Conservation (phyloP, 129 eudicot species). For the Oenanthe sinensis region DNA sequence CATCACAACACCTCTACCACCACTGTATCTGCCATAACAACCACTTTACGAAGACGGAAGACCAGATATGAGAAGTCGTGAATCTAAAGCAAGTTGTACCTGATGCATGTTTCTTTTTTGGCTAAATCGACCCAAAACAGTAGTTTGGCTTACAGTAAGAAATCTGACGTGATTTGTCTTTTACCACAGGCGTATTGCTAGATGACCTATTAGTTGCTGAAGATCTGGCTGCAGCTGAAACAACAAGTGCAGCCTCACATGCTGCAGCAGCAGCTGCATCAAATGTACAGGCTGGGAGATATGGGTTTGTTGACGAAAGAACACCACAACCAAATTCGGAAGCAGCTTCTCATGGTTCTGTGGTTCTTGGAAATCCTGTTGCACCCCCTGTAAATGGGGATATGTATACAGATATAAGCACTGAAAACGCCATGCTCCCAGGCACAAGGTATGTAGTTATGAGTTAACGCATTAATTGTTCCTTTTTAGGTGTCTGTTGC, state of each 20-base stretch:
- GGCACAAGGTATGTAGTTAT: slow-evolving; percentile 50
- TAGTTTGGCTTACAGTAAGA: slow-evolving; percentile 11
- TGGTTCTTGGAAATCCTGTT: slow-evolving; percentile 81
- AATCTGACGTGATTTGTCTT: slow-evolving; percentile 5
- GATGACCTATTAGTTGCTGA: slow-evolving; percentile 91
- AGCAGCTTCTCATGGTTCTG: slow-evolving; percentile 61
- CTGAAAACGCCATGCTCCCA: slow-evolving; percentile 73
- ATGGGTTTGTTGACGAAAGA: slow-evolving; percentile 75
- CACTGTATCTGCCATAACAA: no score
- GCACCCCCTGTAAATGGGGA: slow-evolving; percentile 93
- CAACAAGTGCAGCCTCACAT: slow-evolving; percentile 78
- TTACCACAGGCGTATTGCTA: slow-evolving; percentile 59
- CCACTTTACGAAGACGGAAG: no score
- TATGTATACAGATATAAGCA: slow-evolving; percentile 76
- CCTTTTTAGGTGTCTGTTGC: neutral
- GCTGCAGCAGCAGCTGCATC: slow-evolving; percentile 89
- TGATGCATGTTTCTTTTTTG: slow-evolving; percentile 49
- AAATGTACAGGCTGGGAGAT: slow-evolving; percentile 57
- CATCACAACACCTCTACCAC: no score
- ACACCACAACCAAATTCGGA: slow-evolving; percentile 41
- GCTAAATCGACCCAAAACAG: slow-evolving; percentile 88
- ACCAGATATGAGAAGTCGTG: no score
- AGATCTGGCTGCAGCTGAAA: slow-evolving; percentile 91
- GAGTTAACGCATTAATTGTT: neutral
- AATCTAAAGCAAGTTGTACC: slow-evolving; percentile 36